Percentiles rank a stretch among this genome's conserved stretches.
These are phyloP conservation scores for Metarhizium robertsii DNA, from an alignment of 2,329 filamentous ascomycete species.

Conservation along the genomic window DNA sequence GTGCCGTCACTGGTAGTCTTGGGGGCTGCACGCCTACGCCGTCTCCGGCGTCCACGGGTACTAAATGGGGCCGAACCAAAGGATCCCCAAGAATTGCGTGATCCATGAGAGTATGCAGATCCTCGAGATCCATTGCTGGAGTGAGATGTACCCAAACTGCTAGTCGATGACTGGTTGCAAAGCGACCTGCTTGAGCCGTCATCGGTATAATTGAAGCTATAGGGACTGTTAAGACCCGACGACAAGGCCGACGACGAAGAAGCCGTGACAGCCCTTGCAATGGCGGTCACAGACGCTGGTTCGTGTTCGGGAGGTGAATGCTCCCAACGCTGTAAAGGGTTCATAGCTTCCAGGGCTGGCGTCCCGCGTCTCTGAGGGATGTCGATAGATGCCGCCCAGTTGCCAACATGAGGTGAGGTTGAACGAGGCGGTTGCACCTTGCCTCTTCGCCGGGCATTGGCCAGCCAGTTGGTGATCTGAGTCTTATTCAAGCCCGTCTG, in stretches of 20 bases:
- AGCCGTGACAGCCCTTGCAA: conserved; percentile 47
- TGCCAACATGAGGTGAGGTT: conserved; percentile 58
- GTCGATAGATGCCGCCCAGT: conserved; percentile 56
- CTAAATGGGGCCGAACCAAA: conserved; percentile 34
- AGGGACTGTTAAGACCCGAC: conserved; percentile 49
- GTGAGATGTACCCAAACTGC: conserved; percentile 51
- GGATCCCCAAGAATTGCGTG: conserved; percentile 46
- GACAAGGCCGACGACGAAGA: conserved; percentile 41
- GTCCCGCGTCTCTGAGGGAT: conserved; percentile 57
- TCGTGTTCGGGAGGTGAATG: conserved; percentile 52
- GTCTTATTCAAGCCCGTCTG: conserved; percentile 72
- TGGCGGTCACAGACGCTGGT: conserved; percentile 48
- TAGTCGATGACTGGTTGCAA: conserved; percentile 49
- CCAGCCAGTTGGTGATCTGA: conserved; percentile 88
- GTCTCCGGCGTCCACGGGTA: conserved; percentile 37
- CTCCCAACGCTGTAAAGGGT: conserved; percentile 49
- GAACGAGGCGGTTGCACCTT: conserved; percentile 63
- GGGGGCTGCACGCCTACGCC: conserved; percentile 33
- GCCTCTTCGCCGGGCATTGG: conserved; percentile 74
- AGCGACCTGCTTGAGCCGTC: conserved; percentile 50
- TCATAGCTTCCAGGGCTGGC: conserved; percentile 43
- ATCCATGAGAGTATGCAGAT: conserved; percentile 50
- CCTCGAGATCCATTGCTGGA: conserved; percentile 50
- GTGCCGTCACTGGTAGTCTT: conserved; percentile 26
- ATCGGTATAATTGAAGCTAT: conserved; percentile 48